Evolutionary conservation across 768 basidiomycete genomes (phyloP).

Genomic region (Hygrophorus pudorinus): DNA sequence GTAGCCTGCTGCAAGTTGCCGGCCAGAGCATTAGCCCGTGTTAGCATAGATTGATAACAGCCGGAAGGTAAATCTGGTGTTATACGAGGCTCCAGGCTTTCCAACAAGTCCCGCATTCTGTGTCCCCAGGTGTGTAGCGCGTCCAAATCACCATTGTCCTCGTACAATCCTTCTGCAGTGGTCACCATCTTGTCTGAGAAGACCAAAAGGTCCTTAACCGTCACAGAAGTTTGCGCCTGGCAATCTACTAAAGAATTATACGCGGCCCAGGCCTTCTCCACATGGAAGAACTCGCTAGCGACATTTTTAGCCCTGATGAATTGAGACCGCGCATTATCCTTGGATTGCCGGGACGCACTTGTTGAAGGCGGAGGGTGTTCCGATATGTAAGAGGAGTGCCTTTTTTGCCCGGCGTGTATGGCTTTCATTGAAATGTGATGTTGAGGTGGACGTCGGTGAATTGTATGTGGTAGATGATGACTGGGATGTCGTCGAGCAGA

Average conservation of each 20-base stretch:
- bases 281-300: constrained; percentile 16
- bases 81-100: constrained; percentile 17
- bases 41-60: constrained; percentile 19
- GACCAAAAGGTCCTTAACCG: constrained; percentile 9
- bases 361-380: not conserved
- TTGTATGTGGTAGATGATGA: constrained; percentile 3
- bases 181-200: constrained; percentile 16
- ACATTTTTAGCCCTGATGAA: not conserved
- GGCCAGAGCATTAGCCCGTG: constrained; percentile 24
- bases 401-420: constrained; percentile 4
- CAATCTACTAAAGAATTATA: constrained; percentile 19
- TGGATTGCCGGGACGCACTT: not conserved
- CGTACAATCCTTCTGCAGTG: constrained; percentile 17
- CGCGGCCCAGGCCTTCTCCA: constrained; percentile 30
- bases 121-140: constrained; percentile 24
- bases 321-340: not conserved
- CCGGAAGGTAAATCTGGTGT: constrained; percentile 11
- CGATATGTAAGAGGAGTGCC: constrained; percentile 19
- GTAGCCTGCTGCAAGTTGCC: constrained; percentile 27
- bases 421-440: not conserved
- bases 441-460: not conserved
- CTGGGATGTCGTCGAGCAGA: constrained; percentile 4
- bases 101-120: constrained; percentile 25
- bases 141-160: constrained; percentile 10
- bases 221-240: constrained; percentile 5